Base-by-base conservation (phyloP, 345 rosid species). In the Citrus maxima region DNA sequence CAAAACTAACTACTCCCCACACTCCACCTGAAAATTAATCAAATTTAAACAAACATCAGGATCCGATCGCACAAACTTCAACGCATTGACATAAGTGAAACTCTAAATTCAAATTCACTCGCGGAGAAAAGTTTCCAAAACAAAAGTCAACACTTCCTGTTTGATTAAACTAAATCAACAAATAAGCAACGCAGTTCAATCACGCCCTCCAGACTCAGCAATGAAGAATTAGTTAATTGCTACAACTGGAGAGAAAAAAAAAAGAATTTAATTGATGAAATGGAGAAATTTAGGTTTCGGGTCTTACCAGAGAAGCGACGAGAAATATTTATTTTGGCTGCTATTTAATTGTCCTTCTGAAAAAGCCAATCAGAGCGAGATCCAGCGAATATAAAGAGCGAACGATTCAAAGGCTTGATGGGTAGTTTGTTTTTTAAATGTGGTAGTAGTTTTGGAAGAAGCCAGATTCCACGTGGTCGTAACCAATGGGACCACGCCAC, bases 331-430 rank as follows among this genome's bases (percentile, higher is more conserved):
- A 35, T 63, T 46, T 12, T 72, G 72, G 38, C 73, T 9, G 61
- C 61, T 51, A 49, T 6, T 22, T n/a, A 5, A 64, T 35, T 14
- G 16, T 58, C 37, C 30, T 27, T 40, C 51, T 28, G 62, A 56
- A 12, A 64, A 65, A 63, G 24, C 55, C 22, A 38, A 77, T 55
- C n/a, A 22, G 24, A 19, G n/a, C 64, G 75, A 70, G 81, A 74
- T 77, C 83, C 68, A 54, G 24, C 70, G 66, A n/a, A 67, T 64
- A 12, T 13, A n/a, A 5, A 49, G 74, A 67, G 60, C 83, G 82
- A 84, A 63, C 85, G 77, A 80, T 80, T 83, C 86, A 71, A 77
- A 62, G 3, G 85, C 85, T 64, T 25, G 1, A 2, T 27, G 14
- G 37, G 37, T 8, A 7, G 51, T 21, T 64, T 54, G 16, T 56